phyloP scores from a whole-genome alignment of 352 stramenopile genomes.

The Phytophthora boehmeriae region DNA sequence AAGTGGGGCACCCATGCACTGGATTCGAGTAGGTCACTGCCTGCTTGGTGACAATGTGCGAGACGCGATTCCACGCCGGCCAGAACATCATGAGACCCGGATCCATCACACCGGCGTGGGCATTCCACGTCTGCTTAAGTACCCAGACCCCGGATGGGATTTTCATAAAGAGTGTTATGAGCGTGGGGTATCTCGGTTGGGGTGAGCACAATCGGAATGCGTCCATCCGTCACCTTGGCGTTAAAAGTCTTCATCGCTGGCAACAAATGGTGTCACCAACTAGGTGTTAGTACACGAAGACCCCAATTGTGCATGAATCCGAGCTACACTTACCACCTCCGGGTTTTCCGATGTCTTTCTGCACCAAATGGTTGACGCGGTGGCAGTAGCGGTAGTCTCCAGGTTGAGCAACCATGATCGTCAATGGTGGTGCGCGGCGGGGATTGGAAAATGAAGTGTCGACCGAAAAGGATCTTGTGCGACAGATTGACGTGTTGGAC shows the following conservation, averaged over 20 bases:
- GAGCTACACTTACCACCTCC: constrained; percentile 22
- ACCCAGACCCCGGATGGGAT: constrained; percentile 34
- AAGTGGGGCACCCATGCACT: constrained; percentile 67
- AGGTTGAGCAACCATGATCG: too few relatives aligned
- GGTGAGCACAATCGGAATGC: constrained; percentile 36
- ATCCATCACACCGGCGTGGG: constrained; percentile 68
- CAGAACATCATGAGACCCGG: constrained; percentile 69
- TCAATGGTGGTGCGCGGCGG: too few relatives aligned
- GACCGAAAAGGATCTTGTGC: background rate
- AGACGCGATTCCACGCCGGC: constrained; percentile 74
- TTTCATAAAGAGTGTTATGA: constrained; percentile 37
- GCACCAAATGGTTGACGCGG: constrained; percentile 37
- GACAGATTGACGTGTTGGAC: too few relatives aligned
- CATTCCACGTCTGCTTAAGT: constrained; percentile 60
- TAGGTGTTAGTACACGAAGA: too few relatives aligned
- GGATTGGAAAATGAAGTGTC: too few relatives aligned
- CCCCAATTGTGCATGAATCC: too few relatives aligned
- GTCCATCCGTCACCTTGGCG: constrained; percentile 28
- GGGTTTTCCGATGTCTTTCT: constrained; percentile 35
- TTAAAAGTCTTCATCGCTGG: constrained; percentile 44
- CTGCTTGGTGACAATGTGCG: constrained; percentile 84
- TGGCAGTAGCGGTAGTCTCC: constrained; percentile 13
- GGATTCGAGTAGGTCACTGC: constrained; percentile 74
- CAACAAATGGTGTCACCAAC: too few relatives aligned
- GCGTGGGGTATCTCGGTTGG: constrained; percentile 26